Evolutionary conservation across 2,329 filamentous ascomycete species (phyloP).

Genomic region (Cercospora sojina): DNA sequence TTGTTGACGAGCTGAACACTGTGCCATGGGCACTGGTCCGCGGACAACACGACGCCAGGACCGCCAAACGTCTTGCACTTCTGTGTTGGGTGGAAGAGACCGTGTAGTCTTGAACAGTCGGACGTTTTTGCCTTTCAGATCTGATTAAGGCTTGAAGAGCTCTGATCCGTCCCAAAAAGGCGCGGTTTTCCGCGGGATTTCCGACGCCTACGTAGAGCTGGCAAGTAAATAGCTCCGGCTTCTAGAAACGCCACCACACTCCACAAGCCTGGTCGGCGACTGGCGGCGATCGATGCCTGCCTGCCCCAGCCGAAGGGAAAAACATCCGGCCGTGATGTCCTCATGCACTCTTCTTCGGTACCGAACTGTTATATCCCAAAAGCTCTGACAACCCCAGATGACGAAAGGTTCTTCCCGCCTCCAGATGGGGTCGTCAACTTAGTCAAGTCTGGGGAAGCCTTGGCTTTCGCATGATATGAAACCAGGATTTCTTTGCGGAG

Average conservation of each 20-base stretch:
- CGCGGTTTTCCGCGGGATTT: background rate
- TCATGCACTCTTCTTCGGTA: background rate
- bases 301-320: background rate
- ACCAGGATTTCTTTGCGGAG: background rate
- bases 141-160: too few relatives aligned
- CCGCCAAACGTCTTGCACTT: too few relatives aligned
- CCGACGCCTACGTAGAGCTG: background rate
- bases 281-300: background rate
- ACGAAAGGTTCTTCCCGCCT: background rate
- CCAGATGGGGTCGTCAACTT: background rate
- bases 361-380: background rate
- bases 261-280: background rate
- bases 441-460: background rate
- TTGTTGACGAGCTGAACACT: too few relatives aligned
- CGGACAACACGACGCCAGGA: too few relatives aligned
- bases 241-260: background rate
- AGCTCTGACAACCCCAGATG: background rate
- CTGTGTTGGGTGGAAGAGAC: too few relatives aligned
- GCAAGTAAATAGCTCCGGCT: background rate
- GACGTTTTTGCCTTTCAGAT: too few relatives aligned
- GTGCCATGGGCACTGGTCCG: too few relatives aligned
- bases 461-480: background rate
- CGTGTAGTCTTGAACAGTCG: too few relatives aligned
- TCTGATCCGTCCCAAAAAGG: background rate
- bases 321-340: background rate